Percentiles rank a stretch among this genome's conserved stretches.
These are phyloP conservation scores for Cairneyella variabilis DNA, from an alignment of 495 filamentous ascomycete genomes.

Conservation along the genomic window DNA sequence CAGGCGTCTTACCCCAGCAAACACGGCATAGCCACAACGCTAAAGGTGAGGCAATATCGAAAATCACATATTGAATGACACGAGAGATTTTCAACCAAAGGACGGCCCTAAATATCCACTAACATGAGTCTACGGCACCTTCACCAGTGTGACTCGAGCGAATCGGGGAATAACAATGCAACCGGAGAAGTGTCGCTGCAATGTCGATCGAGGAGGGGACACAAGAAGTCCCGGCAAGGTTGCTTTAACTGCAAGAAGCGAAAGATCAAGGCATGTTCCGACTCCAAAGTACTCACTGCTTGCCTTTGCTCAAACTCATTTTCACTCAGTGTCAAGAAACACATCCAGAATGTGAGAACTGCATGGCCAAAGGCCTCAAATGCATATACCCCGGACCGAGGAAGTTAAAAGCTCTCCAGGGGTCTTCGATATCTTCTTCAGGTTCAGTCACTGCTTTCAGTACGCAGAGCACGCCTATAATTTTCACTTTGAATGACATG, in stretches of 20 bases:
- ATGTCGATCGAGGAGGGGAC: slow-evolving; percentile 17
- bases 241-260: slow-evolving; percentile 24
- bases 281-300: neutral
- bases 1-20: no score
- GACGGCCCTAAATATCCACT: no score
- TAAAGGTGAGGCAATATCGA: no score
- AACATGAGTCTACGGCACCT: no score
- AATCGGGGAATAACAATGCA: no score
- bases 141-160: no score
- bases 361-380: slow-evolving; percentile 7
- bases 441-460: slow-evolving; percentile 10
- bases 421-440: slow-evolving; percentile 3
- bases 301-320: neutral
- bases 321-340: slow-evolving; percentile 22
- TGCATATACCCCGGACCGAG: slow-evolving; percentile 19
- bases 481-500: slow-evolving; percentile 20
- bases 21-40: no score
- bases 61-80: no score
- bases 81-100: no score
- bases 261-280: slow-evolving; percentile 28
- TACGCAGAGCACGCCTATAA: slow-evolving; percentile 18
- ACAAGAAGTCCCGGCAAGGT: slow-evolving; percentile 22
- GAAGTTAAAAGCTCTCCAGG: slow-evolving; percentile 7
- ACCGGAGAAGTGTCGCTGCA: no score
- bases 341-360: slow-evolving; percentile 20